Conservation (phyloP, 2,329 filamentous ascomycete genomes). For the Orbilia blumenaviensis region DNA sequence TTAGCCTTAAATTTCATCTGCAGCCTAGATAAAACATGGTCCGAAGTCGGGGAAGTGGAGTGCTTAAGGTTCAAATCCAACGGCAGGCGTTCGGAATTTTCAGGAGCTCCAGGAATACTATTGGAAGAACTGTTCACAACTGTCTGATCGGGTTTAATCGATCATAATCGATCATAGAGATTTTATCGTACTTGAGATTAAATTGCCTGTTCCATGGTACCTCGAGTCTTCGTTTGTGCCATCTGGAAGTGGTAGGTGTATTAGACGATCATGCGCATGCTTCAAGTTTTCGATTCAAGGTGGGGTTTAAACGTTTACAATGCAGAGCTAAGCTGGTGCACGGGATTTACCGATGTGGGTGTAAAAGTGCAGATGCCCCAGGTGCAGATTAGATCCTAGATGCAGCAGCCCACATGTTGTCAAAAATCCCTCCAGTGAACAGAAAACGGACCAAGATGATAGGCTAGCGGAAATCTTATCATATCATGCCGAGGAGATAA, state of each 20-base stretch:
- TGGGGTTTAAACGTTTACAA: too few relatives aligned
- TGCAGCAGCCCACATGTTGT: constrained; percentile 27
- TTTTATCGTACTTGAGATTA: too few relatives aligned
- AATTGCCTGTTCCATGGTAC: not conserved
- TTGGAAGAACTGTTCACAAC: not conserved
- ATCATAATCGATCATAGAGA: constrained; percentile 43
- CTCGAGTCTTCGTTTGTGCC: constrained; percentile 14
- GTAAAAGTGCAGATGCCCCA: not conserved
- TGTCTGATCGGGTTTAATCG: constrained; percentile 35
- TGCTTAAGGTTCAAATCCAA: constrained; percentile 1
- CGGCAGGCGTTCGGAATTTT: not conserved
- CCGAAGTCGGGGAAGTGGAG: constrained; percentile 11
- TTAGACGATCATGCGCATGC: constrained; percentile 7
- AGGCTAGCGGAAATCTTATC: constrained; percentile 19
- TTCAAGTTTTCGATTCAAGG: not conserved
- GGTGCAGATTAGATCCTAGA: constrained; percentile 2
- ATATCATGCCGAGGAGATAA: constrained; percentile 18
- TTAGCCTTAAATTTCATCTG: not conserved
- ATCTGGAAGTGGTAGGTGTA: constrained; percentile 15
- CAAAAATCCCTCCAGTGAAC: not conserved
- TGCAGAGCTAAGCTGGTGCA: too few relatives aligned
- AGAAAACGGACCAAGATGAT: not conserved
- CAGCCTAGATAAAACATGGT: constrained; percentile 16
- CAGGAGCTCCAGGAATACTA: not conserved
- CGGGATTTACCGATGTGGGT: not conserved